Conservation (phyloP, 2,329 filamentous ascomycete genomes). For the Alternaria sp. region DNA sequence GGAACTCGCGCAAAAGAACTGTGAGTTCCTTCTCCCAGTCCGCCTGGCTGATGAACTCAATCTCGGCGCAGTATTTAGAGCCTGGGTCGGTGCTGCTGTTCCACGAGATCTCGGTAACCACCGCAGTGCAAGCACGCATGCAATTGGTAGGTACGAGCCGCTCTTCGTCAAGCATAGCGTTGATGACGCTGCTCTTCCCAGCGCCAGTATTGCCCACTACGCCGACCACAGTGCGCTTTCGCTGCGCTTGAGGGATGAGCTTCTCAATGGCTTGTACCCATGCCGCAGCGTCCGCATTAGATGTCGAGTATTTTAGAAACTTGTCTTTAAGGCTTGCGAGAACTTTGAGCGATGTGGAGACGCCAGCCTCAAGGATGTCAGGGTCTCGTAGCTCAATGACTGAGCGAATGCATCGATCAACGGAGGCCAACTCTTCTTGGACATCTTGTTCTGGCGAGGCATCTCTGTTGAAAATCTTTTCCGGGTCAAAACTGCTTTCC, state of each 20-base stretch:
- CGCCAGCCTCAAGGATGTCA: slow-evolving; percentile 49
- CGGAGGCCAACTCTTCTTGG: slow-evolving; percentile 7
- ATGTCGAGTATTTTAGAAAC: slow-evolving; percentile 31
- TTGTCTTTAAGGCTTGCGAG: slow-evolving; percentile 44
- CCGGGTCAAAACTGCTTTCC: slow-evolving; percentile 19
- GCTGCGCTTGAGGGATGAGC: slow-evolving; percentile 49
- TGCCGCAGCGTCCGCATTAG: slow-evolving; percentile 40
- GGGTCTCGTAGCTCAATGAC: slow-evolving; percentile 42
- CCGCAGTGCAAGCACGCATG: slow-evolving; percentile 68
- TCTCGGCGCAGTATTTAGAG: slow-evolving; percentile 59
- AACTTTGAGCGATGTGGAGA: slow-evolving; percentile 47
- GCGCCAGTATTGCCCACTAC: slow-evolving; percentile 68
- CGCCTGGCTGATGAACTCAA: slow-evolving; percentile 62
- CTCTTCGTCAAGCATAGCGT: slow-evolving; percentile 68
- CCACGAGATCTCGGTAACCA: slow-evolving; percentile 66
- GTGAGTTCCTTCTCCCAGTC: slow-evolving; percentile 63
- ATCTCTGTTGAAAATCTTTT: slow-evolving; percentile 25
- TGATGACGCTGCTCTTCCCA: slow-evolving; percentile 69
- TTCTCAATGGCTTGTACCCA: slow-evolving; percentile 54
- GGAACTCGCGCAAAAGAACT: slow-evolving; percentile 58
- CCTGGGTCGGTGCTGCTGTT: slow-evolving; percentile 54
- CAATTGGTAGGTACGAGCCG: slow-evolving; percentile 63
- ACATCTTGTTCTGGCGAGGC: slow-evolving; percentile 3
- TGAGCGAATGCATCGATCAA: slow-evolving; percentile 34
- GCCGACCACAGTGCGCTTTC: slow-evolving; percentile 60